phyloP scores from a whole-genome alignment of 495 filamentous ascomycete species.

The Lophiotrema nucula region DNA sequence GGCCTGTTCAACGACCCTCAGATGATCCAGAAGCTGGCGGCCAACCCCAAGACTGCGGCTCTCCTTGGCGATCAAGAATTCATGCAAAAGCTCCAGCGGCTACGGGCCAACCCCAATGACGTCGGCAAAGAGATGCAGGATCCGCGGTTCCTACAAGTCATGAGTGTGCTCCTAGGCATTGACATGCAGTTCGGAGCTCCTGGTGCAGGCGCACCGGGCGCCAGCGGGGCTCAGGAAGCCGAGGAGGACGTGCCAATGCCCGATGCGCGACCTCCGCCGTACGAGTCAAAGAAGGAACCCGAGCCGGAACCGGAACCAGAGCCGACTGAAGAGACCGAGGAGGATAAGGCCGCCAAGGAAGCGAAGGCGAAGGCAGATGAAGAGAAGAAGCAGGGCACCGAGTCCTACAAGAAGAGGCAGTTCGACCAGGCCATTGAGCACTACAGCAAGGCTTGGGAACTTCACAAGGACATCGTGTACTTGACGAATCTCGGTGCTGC shows the following conservation, averaged over 20 bases:
- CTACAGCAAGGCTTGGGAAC: constrained; percentile 92
- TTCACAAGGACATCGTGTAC: constrained; percentile 95
- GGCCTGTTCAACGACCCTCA: constrained; percentile 92
- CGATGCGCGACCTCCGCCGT: constrained; percentile 57
- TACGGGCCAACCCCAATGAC: constrained; percentile 76
- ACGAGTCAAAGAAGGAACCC: constrained; percentile 54
- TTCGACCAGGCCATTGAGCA: constrained; percentile 93
- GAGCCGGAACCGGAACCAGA: constrained; percentile 63
- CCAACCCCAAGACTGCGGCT: constrained; percentile 87
- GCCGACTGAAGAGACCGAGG: constrained; percentile 71
- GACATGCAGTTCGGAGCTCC: constrained; percentile 81
- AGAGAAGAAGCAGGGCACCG: constrained; percentile 91
- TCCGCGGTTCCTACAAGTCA: constrained; percentile 87
- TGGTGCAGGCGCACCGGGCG: constrained; percentile 44
- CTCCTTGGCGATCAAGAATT: constrained; percentile 82
- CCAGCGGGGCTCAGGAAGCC: constrained; percentile 49
- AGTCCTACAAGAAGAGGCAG: constrained; percentile 95
- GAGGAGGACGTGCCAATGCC: constrained; percentile 75
- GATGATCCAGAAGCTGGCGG: constrained; percentile 82
- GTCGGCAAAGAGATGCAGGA: constrained; percentile 80
- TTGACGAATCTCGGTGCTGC: constrained; percentile 94
- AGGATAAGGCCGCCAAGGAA: constrained; percentile 76
- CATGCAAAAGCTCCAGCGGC: constrained; percentile 80
- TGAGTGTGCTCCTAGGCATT: constrained; percentile 89
- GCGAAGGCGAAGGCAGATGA: constrained; percentile 90